phyloP scores from a whole-genome alignment of 257 asterid genomes.

The Solanum pinnatisectum region DNA sequence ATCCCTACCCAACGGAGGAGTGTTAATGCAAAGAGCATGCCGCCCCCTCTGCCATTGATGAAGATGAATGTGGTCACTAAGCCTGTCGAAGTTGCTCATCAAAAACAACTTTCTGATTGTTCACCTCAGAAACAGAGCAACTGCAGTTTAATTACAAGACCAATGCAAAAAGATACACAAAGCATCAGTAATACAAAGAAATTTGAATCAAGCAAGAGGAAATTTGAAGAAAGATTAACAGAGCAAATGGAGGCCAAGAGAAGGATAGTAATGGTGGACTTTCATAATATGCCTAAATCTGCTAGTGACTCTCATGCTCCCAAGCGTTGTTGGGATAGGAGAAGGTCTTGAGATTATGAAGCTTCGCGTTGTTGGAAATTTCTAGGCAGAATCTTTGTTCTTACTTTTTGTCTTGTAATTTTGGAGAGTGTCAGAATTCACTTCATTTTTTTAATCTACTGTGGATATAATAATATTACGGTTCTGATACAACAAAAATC shows the following conservation, averaged over 20 bases:
- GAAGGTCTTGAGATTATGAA: neutral
- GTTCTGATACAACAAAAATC: too few species aligned
- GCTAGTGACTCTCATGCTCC: neutral
- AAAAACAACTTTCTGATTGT: neutral
- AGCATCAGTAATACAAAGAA: neutral
- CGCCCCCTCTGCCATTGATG: neutral
- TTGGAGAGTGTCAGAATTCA: neutral
- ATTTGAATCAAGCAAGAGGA: neutral
- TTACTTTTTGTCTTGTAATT: neutral
- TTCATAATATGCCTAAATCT: neutral
- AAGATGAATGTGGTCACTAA: neutral
- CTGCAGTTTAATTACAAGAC: neutral
- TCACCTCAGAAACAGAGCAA: neutral
- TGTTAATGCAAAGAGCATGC: neutral
- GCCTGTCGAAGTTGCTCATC: neutral
- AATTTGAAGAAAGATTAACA: neutral
- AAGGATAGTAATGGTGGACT: neutral
- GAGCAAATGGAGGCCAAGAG: neutral
- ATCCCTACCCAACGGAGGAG: neutral
- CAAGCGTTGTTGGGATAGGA: neutral
- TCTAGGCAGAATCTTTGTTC: neutral
- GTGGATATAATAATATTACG: too few species aligned
- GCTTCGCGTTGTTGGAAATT: neutral
- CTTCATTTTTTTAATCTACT: neutral
- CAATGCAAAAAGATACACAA: neutral